A percentile compares a stretch with the other conserved stretches of the same genome.
Evolutionary conservation across 345 rosid species (phyloP).

Genomic region (Lepidium didymum): DNA sequence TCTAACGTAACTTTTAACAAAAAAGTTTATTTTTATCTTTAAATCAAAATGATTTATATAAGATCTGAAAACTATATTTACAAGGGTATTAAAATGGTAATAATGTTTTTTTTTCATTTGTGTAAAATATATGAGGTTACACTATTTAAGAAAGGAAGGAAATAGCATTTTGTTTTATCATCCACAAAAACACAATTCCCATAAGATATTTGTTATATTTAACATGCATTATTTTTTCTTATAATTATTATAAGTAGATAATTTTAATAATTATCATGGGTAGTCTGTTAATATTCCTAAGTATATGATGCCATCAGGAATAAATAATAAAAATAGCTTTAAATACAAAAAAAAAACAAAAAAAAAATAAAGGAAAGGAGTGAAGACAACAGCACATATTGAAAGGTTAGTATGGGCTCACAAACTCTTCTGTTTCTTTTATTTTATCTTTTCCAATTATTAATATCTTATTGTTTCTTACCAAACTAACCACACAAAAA

Average conservation of each 20-base stretch:
- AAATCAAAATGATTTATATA: too few species aligned
- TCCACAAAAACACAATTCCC: neutral
- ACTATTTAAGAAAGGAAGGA: too few species aligned
- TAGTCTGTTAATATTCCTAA: neutral
- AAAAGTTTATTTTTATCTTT: too few species aligned
- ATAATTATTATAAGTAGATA: neutral
- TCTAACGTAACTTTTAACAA: too few species aligned
- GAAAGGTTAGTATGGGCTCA: conserved; percentile 59
- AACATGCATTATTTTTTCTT: neutral
- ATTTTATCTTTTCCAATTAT: conserved; percentile 48
- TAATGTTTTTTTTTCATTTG: too few species aligned
- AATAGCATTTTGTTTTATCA: neutral
- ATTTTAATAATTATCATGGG: neutral
- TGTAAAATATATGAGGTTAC: too few species aligned
- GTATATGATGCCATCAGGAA: neutral
- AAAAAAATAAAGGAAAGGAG: neutral
- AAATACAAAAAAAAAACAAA: neutral
- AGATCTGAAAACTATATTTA: too few species aligned
- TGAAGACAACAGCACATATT: conserved; percentile 37
- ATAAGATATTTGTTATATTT: neutral
- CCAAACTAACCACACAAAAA: conserved; percentile 52
- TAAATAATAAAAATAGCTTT: neutral
- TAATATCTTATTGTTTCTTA: conserved; percentile 57
- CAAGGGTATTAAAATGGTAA: too few species aligned
- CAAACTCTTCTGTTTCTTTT: conserved; percentile 37